These are phyloP conservation scores for Rhynchosporium graminicola DNA, from an alignment of 2,329 filamentous ascomycete species.

Conservation along the genomic window DNA sequence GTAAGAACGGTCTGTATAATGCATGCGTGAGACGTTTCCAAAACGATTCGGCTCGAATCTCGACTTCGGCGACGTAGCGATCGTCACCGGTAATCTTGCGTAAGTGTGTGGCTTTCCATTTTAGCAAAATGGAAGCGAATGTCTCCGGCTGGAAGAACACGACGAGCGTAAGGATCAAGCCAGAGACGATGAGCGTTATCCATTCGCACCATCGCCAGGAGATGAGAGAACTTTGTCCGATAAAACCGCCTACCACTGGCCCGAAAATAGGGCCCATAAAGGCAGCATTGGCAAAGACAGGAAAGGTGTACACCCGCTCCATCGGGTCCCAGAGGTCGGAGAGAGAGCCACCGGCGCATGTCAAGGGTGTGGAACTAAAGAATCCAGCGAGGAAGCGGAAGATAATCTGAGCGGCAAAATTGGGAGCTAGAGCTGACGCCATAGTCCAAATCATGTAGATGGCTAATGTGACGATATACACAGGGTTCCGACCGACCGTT, in stretches of 20 bases:
- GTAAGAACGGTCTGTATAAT: constrained; percentile 24
- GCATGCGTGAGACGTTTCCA: constrained; percentile 22
- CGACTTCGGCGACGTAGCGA: constrained; percentile 25
- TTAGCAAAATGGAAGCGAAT: constrained; percentile 23
- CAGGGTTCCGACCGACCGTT: constrained; percentile 45
- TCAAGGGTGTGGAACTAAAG: constrained; percentile 25
- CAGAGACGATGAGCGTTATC: constrained; percentile 29
- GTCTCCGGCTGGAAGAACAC: constrained; percentile 29
- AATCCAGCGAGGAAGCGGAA: constrained; percentile 31
- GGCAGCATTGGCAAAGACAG: constrained; percentile 32
- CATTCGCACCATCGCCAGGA: constrained; percentile 28
- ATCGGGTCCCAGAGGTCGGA: constrained; percentile 43
- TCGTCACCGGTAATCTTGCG: constrained; percentile 28
- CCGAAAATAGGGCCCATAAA: constrained; percentile 32
- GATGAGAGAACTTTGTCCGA: constrained; percentile 19
- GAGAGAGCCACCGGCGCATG: constrained; percentile 36
- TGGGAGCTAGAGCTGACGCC: constrained; percentile 43
- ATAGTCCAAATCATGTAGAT: constrained; percentile 50
- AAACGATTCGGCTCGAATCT: constrained; percentile 32
- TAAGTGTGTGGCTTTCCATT: constrained; percentile 27
- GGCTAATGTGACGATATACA: constrained; percentile 45
- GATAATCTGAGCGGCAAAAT: constrained; percentile 23
- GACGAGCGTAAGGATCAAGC: constrained; percentile 17
- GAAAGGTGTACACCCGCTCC: constrained; percentile 37
- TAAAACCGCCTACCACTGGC: constrained; percentile 24